Conservation (phyloP, 169 alveolate species). For the Babesia gibsoni region DNA sequence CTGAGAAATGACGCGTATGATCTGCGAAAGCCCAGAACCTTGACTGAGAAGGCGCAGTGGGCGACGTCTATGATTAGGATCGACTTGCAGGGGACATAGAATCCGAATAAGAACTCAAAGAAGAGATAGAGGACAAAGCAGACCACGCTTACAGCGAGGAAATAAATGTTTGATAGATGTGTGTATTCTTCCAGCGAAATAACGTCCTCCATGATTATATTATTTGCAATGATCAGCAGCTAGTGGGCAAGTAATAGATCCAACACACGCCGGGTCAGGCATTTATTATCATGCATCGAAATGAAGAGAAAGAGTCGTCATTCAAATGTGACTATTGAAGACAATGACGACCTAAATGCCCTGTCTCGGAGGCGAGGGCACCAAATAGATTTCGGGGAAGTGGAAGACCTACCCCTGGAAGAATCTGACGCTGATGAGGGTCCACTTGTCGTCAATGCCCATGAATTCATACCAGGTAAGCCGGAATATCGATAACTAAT, state of each 20-base stretch:
- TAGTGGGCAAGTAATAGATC: too few species aligned
- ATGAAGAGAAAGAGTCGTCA: not conserved
- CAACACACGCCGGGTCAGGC: too few species aligned
- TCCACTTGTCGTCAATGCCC: conserved; percentile 21
- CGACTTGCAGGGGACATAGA: not conserved
- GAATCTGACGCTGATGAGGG: conserved; percentile 37
- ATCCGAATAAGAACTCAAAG: not conserved
- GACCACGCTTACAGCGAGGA: not conserved
- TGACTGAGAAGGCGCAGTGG: not conserved
- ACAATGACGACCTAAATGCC: conserved; percentile 14
- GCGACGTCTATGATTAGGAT: not conserved
- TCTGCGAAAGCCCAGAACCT: conserved; percentile 1
- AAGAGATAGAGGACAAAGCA: not conserved
- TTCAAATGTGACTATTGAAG: not conserved
- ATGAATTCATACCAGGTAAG: conserved; percentile 3
- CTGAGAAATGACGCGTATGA: not conserved
- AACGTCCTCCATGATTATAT: not conserved
- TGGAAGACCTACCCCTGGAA: conserved; percentile 18
- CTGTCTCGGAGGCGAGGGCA: not conserved
- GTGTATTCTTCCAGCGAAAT: not conserved
- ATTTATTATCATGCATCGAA: not conserved
- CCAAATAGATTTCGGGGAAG: not conserved
- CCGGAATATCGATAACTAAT: too few species aligned
- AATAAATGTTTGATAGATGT: conserved; percentile 2
- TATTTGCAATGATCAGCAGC: not conserved